Percentiles rank a stretch among this genome's conserved stretches.
These are phyloP conservation scores for Exsudoporus frostii DNA, from an alignment of 768 basidiomycete genomes.

Conservation along the genomic window DNA sequence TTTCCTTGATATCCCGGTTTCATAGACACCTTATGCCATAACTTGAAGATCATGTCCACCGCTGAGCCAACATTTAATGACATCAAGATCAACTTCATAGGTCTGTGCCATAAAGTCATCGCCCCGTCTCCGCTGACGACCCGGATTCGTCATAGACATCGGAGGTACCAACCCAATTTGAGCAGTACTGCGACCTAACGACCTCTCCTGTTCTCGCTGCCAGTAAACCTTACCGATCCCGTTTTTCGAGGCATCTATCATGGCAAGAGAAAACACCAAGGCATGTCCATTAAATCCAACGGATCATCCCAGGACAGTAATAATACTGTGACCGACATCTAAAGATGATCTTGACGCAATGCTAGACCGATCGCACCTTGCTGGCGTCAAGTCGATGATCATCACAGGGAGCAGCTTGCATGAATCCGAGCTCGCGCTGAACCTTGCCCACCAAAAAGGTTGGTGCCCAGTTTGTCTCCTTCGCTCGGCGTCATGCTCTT, in stretches of 20 bases:
- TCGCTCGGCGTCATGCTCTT: background rate
- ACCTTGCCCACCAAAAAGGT: slow-evolving; percentile 60
- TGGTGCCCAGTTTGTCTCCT: background rate
- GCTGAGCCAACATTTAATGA: background rate
- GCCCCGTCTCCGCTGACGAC: background rate
- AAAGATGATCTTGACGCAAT: slow-evolving; percentile 64
- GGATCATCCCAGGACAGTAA: background rate
- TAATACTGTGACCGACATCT: background rate
- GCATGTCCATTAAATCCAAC: slow-evolving; percentile 24
- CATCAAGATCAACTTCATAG: slow-evolving; percentile 33
- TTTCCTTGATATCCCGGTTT: too few species aligned
- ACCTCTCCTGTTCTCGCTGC: background rate
- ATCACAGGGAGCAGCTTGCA: slow-evolving; percentile 71
- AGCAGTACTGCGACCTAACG: background rate
- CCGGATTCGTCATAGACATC: slow-evolving; percentile 31
- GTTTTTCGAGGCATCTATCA: slow-evolving; percentile 53
- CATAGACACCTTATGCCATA: too few species aligned
- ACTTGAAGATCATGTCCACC: slow-evolving; percentile 1
- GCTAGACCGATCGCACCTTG: slow-evolving; percentile 50
- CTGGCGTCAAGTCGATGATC: slow-evolving; percentile 68
- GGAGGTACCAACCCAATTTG: slow-evolving; percentile 29
- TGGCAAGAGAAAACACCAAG: slow-evolving; percentile 49
- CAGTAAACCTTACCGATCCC: slow-evolving; percentile 56
- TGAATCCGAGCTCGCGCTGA: slow-evolving; percentile 59
- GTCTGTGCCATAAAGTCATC: slow-evolving; percentile 11